Evolutionary conservation across 2,329 filamentous ascomycete species (phyloP).

Genomic region (Leptographium radiaticola): DNA sequence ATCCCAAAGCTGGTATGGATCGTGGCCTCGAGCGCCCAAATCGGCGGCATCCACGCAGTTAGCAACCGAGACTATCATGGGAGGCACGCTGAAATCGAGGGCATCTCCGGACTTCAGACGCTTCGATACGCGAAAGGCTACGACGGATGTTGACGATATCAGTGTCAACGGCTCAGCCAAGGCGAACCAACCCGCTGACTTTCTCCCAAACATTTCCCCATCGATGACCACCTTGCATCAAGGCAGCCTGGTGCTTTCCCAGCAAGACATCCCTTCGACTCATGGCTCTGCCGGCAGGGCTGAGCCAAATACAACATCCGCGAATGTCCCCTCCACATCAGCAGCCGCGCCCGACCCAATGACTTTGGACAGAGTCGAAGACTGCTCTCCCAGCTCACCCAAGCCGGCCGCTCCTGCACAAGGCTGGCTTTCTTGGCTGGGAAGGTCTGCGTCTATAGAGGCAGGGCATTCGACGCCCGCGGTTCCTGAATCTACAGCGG

Average conservation of each 20-base stretch:
- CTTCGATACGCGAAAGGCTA: constrained; percentile 31
- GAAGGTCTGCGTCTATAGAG: constrained; percentile 4
- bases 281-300: background rate
- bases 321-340: background rate
- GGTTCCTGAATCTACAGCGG: constrained; percentile 3
- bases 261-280: background rate
- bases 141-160: constrained; percentile 12
- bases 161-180: constrained; percentile 9
- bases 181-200: background rate
- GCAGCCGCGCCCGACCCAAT: background rate
- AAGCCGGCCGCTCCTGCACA: background rate
- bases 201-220: background rate
- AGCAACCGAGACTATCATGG: constrained; percentile 47
- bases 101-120: constrained; percentile 35
- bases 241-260: background rate
- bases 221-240: background rate
- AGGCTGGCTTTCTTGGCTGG: constrained; percentile 10
- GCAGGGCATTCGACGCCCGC: constrained; percentile 11
- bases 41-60: constrained; percentile 46
- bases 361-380: background rate
- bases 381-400: background rate
- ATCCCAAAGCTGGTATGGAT: constrained; percentile 46
- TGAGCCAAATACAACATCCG: background rate
- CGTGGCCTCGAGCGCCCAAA: constrained; percentile 44
- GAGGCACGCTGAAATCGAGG: constrained; percentile 36